Conservation (phyloP, 768 basidiomycete species). For the Hericium erinaceus region DNA sequence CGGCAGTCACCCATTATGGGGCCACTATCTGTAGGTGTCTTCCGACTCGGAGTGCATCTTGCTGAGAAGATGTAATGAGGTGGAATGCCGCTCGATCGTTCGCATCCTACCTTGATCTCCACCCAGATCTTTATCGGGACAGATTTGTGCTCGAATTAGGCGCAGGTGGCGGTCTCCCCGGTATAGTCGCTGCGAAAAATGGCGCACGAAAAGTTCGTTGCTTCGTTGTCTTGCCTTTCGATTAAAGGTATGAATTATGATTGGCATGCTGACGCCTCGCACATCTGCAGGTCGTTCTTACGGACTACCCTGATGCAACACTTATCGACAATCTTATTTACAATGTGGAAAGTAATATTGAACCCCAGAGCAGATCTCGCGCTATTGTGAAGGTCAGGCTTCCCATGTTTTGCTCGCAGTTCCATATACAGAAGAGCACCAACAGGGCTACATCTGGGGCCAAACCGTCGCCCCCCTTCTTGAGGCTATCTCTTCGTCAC, state of each 20-base stretch:
- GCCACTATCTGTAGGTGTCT: conserved; percentile 57
- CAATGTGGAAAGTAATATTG: conserved; percentile 59
- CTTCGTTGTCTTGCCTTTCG: too few relatives aligned
- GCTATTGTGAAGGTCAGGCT: conserved; percentile 26
- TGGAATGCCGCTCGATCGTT: conserved; percentile 77
- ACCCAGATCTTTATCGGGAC: conserved; percentile 34
- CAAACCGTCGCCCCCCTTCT: conserved; percentile 39
- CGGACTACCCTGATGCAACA: conserved; percentile 82
- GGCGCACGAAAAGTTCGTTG: conserved; percentile 57
- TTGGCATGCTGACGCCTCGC: too few relatives aligned
- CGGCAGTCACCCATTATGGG: conserved; percentile 77
- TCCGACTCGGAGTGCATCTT: background rate
- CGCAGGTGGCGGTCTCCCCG: conserved; percentile 87
- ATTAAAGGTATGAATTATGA: too few relatives aligned
- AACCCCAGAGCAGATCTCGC: conserved; percentile 7
- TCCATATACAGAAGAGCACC: too few relatives aligned
- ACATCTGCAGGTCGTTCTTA: conserved; percentile 59
- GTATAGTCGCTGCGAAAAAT: conserved; percentile 62
- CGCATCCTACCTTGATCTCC: conserved; percentile 57
- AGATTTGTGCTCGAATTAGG: conserved; percentile 76
- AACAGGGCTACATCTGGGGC: conserved; percentile 81
- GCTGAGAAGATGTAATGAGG: conserved; percentile 25
- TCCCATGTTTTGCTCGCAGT: background rate
- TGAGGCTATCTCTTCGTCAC: conserved; percentile 15
- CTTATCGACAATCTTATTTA: conserved; percentile 66